Percentiles rank a stretch among this genome's conserved stretches.
These are phyloP conservation scores for Rutidosis leptorrhynchoides DNA, from an alignment of 129 eudicot genomes.

Conservation along the genomic window DNA sequence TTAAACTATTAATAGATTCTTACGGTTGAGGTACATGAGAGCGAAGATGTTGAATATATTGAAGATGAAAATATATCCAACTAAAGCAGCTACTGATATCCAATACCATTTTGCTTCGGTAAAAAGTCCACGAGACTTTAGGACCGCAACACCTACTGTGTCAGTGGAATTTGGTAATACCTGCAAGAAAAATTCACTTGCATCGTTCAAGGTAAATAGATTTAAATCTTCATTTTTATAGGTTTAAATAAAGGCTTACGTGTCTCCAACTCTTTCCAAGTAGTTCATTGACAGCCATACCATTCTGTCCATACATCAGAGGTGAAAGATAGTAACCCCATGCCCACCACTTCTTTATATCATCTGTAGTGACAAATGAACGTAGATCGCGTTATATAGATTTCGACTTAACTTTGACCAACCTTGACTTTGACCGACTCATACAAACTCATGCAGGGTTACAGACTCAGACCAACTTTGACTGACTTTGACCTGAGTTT, in stretches of 20 bases:
- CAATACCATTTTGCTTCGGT: constrained; percentile 77
- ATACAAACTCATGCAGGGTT: too few relatives aligned
- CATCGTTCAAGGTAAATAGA: not conserved
- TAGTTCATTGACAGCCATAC: constrained; percentile 77
- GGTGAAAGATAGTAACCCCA: constrained; percentile 98
- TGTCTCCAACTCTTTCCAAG: constrained; percentile 79
- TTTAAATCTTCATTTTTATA: not conserved
- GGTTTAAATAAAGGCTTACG: constrained; percentile 37
- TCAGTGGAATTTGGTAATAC: constrained; percentile 44
- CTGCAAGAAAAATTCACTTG: constrained; percentile 34
- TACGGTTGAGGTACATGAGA: constrained; percentile 74
- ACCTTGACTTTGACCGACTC: too few relatives aligned
- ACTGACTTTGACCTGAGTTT: too few relatives aligned
- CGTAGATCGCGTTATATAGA: not conserved
- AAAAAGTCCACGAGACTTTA: constrained; percentile 68
- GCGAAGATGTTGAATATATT: constrained; percentile 52
- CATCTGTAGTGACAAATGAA: constrained; percentile 39
- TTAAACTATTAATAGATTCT: constrained; percentile 29
- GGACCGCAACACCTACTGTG: constrained; percentile 50
- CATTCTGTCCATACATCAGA: constrained; percentile 86
- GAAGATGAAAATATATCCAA: constrained; percentile 63
- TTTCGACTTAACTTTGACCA: too few relatives aligned
- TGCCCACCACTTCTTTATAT: constrained; percentile 67
- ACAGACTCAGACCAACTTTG: too few relatives aligned
- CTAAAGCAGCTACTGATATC: constrained; percentile 63